phyloP scores from a whole-genome alignment of 2,329 filamentous ascomycete species.

The Xylaria hypoxylon region DNA sequence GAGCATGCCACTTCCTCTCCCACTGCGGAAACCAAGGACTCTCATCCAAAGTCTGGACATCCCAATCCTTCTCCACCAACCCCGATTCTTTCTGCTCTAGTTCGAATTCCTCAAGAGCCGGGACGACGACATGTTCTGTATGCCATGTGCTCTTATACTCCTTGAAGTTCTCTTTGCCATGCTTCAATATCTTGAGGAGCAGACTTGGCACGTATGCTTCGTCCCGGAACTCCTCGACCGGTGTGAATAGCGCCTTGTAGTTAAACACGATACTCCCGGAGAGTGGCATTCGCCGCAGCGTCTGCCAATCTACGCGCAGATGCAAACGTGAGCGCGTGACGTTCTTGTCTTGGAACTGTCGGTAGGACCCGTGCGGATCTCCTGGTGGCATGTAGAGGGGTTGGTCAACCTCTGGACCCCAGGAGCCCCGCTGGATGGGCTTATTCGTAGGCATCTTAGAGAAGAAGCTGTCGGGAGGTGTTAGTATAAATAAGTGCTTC shows the following conservation, averaged over 20 bases:
- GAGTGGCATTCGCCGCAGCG: slow-evolving; percentile 79
- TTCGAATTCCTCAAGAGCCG: slow-evolving; percentile 71
- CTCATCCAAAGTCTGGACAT: slow-evolving; percentile 76
- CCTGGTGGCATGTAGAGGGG: slow-evolving; percentile 81
- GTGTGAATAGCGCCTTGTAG: slow-evolving; percentile 88
- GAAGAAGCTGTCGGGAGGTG: slow-evolving; percentile 71
- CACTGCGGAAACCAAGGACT: slow-evolving; percentile 81
- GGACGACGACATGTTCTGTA: slow-evolving; percentile 77
- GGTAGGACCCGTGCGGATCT: slow-evolving; percentile 71
- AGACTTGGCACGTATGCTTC: slow-evolving; percentile 80
- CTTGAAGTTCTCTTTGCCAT: slow-evolving; percentile 78
- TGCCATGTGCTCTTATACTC: slow-evolving; percentile 87
- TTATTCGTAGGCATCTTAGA: slow-evolving; percentile 78
- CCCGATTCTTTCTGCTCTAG: slow-evolving; percentile 74
- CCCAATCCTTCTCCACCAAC: slow-evolving; percentile 71
- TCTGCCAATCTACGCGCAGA: slow-evolving; percentile 90
- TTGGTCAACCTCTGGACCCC: slow-evolving; percentile 81
- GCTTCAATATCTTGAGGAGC: slow-evolving; percentile 73
- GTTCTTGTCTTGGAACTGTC: slow-evolving; percentile 66
- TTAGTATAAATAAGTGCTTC: neutral
- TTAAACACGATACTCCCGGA: slow-evolving; percentile 84
- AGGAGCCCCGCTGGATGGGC: slow-evolving; percentile 85
- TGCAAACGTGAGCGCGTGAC: slow-evolving; percentile 70
- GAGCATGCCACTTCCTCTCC: slow-evolving; percentile 74
- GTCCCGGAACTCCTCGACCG: slow-evolving; percentile 73